A percentile compares a stretch with the other conserved stretches of the same genome.
phyloP scores from a whole-genome alignment of 768 basidiomycete species.

The Terana coerulea region DNA sequence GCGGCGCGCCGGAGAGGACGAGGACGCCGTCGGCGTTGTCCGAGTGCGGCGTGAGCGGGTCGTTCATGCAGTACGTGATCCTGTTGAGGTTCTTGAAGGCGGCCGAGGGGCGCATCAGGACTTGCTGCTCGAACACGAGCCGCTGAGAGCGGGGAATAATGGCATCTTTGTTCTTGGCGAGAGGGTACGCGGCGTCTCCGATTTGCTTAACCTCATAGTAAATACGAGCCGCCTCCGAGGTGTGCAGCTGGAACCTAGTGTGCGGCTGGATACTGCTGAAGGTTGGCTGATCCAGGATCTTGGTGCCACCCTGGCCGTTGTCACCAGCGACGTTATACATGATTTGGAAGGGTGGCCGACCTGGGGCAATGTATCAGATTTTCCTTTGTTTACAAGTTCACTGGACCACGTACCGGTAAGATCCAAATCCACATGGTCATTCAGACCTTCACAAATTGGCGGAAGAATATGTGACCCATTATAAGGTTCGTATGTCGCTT shows the following conservation, averaged over 20 bases:
- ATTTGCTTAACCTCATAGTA: conserved; percentile 90
- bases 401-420: conserved; percentile 50
- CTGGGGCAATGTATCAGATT: conserved; percentile 32
- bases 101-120: conserved; percentile 76
- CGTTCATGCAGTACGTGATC: conserved; percentile 73
- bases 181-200: conserved; percentile 81
- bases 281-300: conserved; percentile 68
- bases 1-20: conserved; percentile 76
- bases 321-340: conserved; percentile 82
- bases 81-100: conserved; percentile 66
- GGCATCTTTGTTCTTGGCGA: conserved; percentile 58
- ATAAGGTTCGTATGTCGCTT: conserved; percentile 51
- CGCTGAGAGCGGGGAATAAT: conserved; percentile 67
- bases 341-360: conserved; percentile 90
- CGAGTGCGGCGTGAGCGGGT: conserved; percentile 49
- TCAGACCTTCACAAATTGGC: conserved; percentile 78
- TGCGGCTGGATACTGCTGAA: conserved; percentile 83
- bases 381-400: background rate
- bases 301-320: conserved; percentile 62
- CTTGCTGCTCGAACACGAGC: conserved; percentile 81
- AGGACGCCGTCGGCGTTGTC: conserved; percentile 57
- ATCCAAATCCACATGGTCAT: conserved; percentile 81
- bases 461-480: conserved; percentile 75
- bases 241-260: conserved; percentile 79
- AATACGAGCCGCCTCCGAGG: conserved; percentile 71